These are phyloP conservation scores for Acmispon strigosus DNA, from an alignment of 306 rosid species.

Conservation along the genomic window DNA sequence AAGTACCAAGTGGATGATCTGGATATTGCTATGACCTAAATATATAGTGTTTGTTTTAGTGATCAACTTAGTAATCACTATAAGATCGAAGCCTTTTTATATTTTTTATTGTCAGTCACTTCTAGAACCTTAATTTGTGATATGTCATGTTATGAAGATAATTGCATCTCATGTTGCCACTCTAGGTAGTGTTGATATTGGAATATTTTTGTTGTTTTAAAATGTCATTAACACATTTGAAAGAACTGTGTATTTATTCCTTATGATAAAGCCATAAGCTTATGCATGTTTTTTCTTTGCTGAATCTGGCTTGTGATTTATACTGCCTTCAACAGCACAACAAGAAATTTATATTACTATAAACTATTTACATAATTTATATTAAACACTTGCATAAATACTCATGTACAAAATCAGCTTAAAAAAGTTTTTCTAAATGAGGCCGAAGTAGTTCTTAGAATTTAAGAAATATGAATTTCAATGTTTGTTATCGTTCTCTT, in stretches of 20 bases:
- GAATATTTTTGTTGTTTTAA: not conserved
- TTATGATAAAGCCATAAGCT: not conserved
- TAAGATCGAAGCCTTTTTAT: not conserved
- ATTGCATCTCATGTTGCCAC: not conserved
- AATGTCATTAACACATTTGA: not conserved
- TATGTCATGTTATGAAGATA: not conserved
- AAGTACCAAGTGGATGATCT: not conserved
- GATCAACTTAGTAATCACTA: slow-evolving; percentile 2
- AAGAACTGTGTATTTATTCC: not conserved
- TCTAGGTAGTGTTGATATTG: not conserved
- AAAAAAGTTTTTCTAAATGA: no score
- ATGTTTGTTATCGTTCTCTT: no score
- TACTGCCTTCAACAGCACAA: no score
- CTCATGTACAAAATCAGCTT: no score
- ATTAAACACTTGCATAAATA: no score
- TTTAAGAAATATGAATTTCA: no score
- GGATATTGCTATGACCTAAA: slow-evolving; percentile 20
- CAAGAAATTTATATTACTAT: no score
- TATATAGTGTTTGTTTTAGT: slow-evolving; percentile 21
- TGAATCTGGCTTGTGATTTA: no score
- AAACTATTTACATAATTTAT: no score
- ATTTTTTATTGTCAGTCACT: no score
- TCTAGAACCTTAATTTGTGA: not conserved
- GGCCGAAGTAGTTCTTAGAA: no score
- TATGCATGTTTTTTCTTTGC: no score